phyloP scores from a whole-genome alignment of 345 rosid genomes.

The Gossypium longicalyx region DNA sequence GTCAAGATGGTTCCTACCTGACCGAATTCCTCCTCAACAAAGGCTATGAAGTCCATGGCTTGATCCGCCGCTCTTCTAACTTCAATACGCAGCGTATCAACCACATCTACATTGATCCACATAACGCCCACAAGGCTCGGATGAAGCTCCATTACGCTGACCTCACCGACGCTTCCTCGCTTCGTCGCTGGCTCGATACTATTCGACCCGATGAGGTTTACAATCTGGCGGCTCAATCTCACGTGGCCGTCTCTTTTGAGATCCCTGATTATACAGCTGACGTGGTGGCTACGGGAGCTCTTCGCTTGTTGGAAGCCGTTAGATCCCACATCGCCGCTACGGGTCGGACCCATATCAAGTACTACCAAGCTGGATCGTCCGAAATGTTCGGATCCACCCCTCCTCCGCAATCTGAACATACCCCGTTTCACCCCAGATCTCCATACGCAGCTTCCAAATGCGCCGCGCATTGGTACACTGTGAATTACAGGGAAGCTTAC shows the following conservation, averaged over 20 bases:
- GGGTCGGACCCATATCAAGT: slow-evolving; percentile 56
- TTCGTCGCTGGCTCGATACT: slow-evolving; percentile 93
- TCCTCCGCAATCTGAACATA: slow-evolving; percentile 75
- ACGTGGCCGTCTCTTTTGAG: slow-evolving; percentile 93
- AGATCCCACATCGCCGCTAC: slow-evolving; percentile 79
- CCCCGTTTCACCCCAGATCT: slow-evolving; percentile 94
- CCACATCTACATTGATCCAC: slow-evolving; percentile 96
- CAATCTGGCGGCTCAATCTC: slow-evolving; percentile 92
- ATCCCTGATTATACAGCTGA: slow-evolving; percentile 96
- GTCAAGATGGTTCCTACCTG: slow-evolving; percentile 95
- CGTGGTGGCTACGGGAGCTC: slow-evolving; percentile 90
- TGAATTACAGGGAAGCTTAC: slow-evolving; percentile 88
- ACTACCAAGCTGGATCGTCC: slow-evolving; percentile 93
- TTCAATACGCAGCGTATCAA: slow-evolving; percentile 94
- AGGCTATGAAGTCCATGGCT: slow-evolving; percentile 82
- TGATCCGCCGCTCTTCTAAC: slow-evolving; percentile 93
- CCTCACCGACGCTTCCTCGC: slow-evolving; percentile 85
- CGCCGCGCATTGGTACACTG: slow-evolving; percentile 98
- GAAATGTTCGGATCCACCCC: slow-evolving; percentile 97
- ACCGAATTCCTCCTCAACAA: slow-evolving; percentile 78
- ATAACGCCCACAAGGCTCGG: slow-evolving; percentile 73
- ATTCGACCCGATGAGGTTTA: slow-evolving; percentile 87
- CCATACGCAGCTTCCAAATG: slow-evolving; percentile 93
- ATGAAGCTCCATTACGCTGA: slow-evolving; percentile 94
- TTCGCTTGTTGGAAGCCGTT: slow-evolving; percentile 90